Evolutionary conservation across 768 basidiomycete genomes (phyloP), one percentile per base, ranked within the genome.

Genomic region (Tulasnella sp.): DNA sequence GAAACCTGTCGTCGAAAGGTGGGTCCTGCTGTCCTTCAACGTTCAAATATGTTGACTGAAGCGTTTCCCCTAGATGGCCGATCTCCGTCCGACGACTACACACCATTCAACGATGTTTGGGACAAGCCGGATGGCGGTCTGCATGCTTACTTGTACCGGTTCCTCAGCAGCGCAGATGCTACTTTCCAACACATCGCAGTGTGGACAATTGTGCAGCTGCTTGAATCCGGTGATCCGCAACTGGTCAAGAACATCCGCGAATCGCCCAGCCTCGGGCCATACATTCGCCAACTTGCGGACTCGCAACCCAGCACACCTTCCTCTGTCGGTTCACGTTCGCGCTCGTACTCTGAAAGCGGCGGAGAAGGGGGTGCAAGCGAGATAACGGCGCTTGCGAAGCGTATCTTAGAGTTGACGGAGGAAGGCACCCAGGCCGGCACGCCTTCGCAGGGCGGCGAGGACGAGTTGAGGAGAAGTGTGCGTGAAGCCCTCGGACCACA

Each of bases 151-250:
- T 75, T 99, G 41, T 84, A 89, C 67, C 80, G 89, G 42, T 99
- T 99, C 80, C 71, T 99, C 63, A 88, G 81, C 39, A 93, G 88
- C 66, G 74, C 86, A 5, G 96, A 99, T 66, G 84, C 89, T 12
- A 99, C 96, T 0, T 99, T 99, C 83, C 93, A 97, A 69, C 96
- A 99, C 67, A 99, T 98, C 61, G 96, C 96, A 32, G 92, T 99
- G 41, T 99, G 96, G 96, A 97, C 96, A 0, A 93, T 98, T 63
- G 93, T 97, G 23, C 96, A 99, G 67, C 72, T 99, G 19, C 75
- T 99, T 25, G 96, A 99, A 68, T 94, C 94, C n/a, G 87, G 89
- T 60, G 92, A 98, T 69, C 84, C 86, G 17, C 84, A 88, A 67
- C 74, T 98, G 39, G 86, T 85, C 59, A 85, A 81, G 70, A 93